Percentiles rank a stretch among this genome's conserved stretches.
Evolutionary conservation across 345 rosid genomes (phyloP).

Genomic region (Microcos paniculata): DNA sequence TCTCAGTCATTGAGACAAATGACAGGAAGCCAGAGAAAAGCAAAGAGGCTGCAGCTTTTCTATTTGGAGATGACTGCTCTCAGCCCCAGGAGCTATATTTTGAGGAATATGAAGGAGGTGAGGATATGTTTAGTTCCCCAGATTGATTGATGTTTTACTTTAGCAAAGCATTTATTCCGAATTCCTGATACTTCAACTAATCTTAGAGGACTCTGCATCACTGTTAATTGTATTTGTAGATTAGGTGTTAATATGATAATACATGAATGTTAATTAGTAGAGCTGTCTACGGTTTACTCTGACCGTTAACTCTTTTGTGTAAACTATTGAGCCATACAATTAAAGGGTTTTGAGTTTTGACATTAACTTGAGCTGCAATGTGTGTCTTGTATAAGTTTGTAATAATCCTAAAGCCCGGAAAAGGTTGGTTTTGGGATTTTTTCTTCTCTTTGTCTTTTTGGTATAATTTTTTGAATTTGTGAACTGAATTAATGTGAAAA

Average conservation of each 20-base stretch:
- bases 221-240: conserved; percentile 41
- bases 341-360: no score
- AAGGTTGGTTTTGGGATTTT: background rate
- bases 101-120: conserved; percentile 48
- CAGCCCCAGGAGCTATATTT: conserved; percentile 37
- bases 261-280: conserved; percentile 41
- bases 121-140: conserved; percentile 28
- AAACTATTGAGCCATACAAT: no score
- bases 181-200: background rate
- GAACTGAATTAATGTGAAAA: background rate
- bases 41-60: conserved; percentile 52
- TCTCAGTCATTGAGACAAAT: conserved; percentile 59
- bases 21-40: conserved; percentile 60
- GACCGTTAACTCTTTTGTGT: no score
- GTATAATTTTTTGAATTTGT: background rate
- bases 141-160: conserved; percentile 26
- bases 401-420: background rate
- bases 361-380: no score
- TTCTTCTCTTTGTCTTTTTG: background rate
- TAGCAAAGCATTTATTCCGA: background rate
- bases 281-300: no score
- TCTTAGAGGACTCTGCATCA: background rate
- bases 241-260: conserved; percentile 47
- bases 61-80: conserved; percentile 47
- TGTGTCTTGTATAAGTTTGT: no score